These are phyloP conservation scores for Eleusine coracana DNA, from an alignment of 176 grass and related monocot genomes.

Conservation along the genomic window DNA sequence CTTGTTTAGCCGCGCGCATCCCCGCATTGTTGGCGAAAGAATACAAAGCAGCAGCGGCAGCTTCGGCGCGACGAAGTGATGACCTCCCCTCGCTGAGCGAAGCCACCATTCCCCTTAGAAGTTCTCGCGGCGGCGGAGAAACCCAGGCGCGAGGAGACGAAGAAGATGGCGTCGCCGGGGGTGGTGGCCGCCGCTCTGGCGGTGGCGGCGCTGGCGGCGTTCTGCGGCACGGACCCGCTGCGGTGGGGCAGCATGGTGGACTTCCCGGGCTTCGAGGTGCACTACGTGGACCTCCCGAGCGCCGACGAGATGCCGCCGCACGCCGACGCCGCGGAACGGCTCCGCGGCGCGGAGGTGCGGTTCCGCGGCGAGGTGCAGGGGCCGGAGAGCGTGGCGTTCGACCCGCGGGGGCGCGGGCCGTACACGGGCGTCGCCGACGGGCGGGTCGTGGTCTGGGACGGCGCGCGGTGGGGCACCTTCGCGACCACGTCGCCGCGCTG, in stretches of 20 bases:
- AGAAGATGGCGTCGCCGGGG: slow-evolving; percentile 37
- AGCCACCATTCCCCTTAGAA: background rate
- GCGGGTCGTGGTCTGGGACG: slow-evolving; percentile 81
- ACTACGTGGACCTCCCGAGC: slow-evolving; percentile 51
- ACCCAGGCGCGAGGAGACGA: background rate
- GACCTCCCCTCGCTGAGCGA: background rate
- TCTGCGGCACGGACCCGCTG: slow-evolving; percentile 85
- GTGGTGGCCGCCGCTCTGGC: slow-evolving; percentile 30
- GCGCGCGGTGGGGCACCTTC: slow-evolving; percentile 69
- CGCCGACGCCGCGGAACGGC: slow-evolving; percentile 58
- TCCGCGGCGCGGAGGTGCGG: slow-evolving; percentile 68
- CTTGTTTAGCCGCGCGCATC: background rate
- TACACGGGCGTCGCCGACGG: slow-evolving; percentile 94
- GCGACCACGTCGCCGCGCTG: slow-evolving; percentile 78
- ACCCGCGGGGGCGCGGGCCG: slow-evolving; percentile 79
- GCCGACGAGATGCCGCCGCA: slow-evolving; percentile 58
- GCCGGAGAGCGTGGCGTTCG: slow-evolving; percentile 90
- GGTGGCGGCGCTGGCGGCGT: slow-evolving; percentile 55
- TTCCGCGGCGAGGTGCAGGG: slow-evolving; percentile 87
- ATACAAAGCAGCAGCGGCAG: slow-evolving; percentile 6
- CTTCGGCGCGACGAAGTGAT: slow-evolving; percentile 26
- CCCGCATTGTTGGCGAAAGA: background rate
- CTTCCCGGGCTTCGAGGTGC: slow-evolving; percentile 83
- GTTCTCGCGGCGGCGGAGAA: background rate
- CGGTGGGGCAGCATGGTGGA: slow-evolving; percentile 71